Evolutionary conservation across 2,329 filamentous ascomycete species (phyloP), one percentile per base, ranked within the genome.

Genomic region (Spiromastix sp.): DNA sequence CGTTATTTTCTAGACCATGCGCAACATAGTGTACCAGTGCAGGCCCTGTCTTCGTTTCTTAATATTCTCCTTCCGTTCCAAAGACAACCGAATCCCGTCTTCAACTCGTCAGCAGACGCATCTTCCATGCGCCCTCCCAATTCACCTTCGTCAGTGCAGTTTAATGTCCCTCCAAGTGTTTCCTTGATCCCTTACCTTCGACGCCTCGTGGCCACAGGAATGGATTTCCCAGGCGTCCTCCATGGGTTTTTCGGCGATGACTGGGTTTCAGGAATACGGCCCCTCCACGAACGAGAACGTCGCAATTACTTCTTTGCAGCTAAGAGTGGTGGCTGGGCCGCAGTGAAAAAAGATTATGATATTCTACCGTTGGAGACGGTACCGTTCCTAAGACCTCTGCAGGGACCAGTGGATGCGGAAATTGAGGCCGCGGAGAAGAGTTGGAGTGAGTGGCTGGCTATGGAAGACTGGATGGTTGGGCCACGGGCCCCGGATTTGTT

Each of bases 391-490:
- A 78, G 79, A 45, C 86, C 89, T 4, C 64, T 95, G n/a, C 78
- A 82, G 49, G 74, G 78, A 36, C 77, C 82, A 1, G 74, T 76
- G 5, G 77, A 89, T 50, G 73, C 76, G 15, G 91, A 96, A 63
- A 84, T 96, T 42, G 74, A 83, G 42, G 73, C 67, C 10, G 87
- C 87, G 0, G 89, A 96, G 62, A 72, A 74, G 42, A 78, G 72
- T 40, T 98, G 91, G 91, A 93, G 85, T 54, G 80, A 89, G 50
- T 96, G 89, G 89, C 65, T 95, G 20, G 85, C 85, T 9, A 93
- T 95, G 85, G 85, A 94, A 59, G 89, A 95, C 58, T 96, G 89
- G 89, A 93, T 94, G 86, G 67, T 95, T n/a, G 87, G 87, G 2
- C 82, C 84, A 1, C 67, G 84, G 42, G 79, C 80, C 20, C 82